phyloP scores from a whole-genome alignment of 2,329 filamentous ascomycete genomes.

The Monilinia aucupariae region DNA sequence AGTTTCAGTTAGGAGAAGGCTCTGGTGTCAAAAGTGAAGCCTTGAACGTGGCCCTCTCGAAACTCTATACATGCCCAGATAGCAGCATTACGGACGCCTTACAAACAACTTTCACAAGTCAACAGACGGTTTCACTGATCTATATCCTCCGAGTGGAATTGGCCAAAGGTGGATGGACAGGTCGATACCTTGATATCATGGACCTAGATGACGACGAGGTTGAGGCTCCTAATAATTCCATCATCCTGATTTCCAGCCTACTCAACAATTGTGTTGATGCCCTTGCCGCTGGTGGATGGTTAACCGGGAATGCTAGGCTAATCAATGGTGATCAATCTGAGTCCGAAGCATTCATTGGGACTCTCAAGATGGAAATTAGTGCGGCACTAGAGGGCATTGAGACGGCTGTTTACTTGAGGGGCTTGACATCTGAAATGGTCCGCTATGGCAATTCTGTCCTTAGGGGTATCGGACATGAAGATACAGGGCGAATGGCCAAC shows the following conservation, averaged over 20 bases:
- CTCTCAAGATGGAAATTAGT: constrained; percentile 62
- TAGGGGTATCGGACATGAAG: constrained; percentile 20
- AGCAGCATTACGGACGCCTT: constrained; percentile 57
- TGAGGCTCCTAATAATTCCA: constrained; percentile 59
- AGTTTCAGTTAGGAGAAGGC: constrained; percentile 61
- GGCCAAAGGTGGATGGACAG: constrained; percentile 69
- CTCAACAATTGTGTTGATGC: constrained; percentile 70
- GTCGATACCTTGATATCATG: constrained; percentile 56
- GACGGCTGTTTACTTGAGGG: constrained; percentile 60
- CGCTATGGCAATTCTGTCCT: constrained; percentile 46
- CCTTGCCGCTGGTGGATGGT: constrained; percentile 68
- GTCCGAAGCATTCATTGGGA: constrained; percentile 58
- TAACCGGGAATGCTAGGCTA: constrained; percentile 54
- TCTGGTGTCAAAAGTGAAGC: constrained; percentile 57
- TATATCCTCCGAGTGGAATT: constrained; percentile 68
- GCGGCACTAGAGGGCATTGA: constrained; percentile 67
- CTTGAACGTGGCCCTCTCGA: constrained; percentile 62
- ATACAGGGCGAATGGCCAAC: constrained; percentile 32
- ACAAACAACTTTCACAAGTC: constrained; percentile 56
- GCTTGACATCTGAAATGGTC: constrained; percentile 60
- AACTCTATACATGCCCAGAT: constrained; percentile 61
- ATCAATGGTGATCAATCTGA: constrained; percentile 44
- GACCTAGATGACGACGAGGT: constrained; percentile 43
- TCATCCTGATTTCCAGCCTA: constrained; percentile 65
- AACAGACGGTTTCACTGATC: constrained; percentile 67